Evolutionary conservation across 2,329 filamentous ascomycete genomes (phyloP).

Genomic region (Botryosphaeria agaves): DNA sequence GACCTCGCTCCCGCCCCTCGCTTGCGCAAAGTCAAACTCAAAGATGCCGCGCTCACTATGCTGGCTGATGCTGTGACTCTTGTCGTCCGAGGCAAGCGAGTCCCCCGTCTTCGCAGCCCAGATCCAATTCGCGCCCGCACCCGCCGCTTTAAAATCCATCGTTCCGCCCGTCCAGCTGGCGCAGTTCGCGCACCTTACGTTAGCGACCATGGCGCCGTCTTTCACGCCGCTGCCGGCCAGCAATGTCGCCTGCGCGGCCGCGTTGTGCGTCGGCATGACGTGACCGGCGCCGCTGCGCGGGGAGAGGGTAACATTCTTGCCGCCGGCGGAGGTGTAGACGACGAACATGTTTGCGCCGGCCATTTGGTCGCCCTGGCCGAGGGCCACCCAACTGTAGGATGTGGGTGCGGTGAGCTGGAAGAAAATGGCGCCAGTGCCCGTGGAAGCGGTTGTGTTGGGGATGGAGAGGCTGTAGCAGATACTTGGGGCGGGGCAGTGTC

Average conservation of each 20-base stretch:
- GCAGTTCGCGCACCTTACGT: slow-evolving; percentile 39
- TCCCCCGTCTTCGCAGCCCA: slow-evolving; percentile 28
- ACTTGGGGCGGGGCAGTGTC: slow-evolving; percentile 5
- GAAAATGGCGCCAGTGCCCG: slow-evolving; percentile 36
- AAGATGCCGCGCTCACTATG: slow-evolving; percentile 28
- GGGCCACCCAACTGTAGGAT: slow-evolving; percentile 34
- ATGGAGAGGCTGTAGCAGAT: slow-evolving; percentile 36
- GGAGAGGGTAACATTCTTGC: slow-evolving; percentile 40
- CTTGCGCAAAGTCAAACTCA: slow-evolving; percentile 28
- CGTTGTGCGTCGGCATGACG: slow-evolving; percentile 23
- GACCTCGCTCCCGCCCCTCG: slow-evolving; percentile 29
- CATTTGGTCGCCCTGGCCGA: slow-evolving; percentile 40
- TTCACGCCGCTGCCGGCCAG: slow-evolving; percentile 36
- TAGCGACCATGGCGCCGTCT: slow-evolving; percentile 36
- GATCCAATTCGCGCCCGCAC: slow-evolving; percentile 32
- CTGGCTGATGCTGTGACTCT: slow-evolving; percentile 23
- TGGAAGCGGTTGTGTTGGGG: slow-evolving; percentile 31
- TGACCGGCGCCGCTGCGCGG: slow-evolving; percentile 30
- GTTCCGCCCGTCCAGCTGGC: slow-evolving; percentile 32
- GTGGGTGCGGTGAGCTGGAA: slow-evolving; percentile 38
- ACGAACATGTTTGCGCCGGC: slow-evolving; percentile 39
- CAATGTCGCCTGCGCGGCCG: slow-evolving; percentile 26
- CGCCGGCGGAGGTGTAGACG: slow-evolving; percentile 33
- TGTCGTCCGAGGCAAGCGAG: slow-evolving; percentile 29
- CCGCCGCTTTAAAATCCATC: slow-evolving; percentile 28